Base-by-base conservation (phyloP, 2,329 filamentous ascomycete genomes). In the Metarhizium rileyi region DNA sequence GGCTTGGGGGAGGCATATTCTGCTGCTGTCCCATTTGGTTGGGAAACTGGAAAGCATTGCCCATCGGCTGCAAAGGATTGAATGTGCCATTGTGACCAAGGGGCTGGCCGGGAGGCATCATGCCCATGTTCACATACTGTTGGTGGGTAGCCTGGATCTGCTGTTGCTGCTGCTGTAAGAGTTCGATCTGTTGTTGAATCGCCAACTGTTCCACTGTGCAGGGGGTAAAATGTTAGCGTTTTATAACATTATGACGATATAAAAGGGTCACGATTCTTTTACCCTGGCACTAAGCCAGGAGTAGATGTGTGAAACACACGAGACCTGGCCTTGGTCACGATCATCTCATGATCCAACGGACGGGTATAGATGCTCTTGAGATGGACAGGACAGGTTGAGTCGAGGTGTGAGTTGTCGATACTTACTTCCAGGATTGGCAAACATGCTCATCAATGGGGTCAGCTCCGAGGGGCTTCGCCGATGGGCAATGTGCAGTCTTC, bases 41-140 rank as follows among this genome's bases (percentile, higher is more conserved):
- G 49, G 88, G 87, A 65, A 96, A 96, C 65, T 96, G 91, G 70
- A 95, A 97, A 59, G 84, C 83, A 66, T 86, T 88, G 59, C 82
- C 75, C 77, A 95, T 86, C 67, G 81, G 80, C 71, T 91, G 90
- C 68, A 90, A 74, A 63, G 84, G 84, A 72, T 84, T 86, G 75
- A 87, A 93, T 54, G 75, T 75, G 61, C 77, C 78, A 57, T 81
- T 83, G 54, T 82, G 80, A 58, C 81, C 82, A 52, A 96, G 75
- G 56, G 67, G 59, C 71, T 96, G 91, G 62, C 87, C 86, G 48
- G 87, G 85, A 59, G 86, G 85, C 61, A 97, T 84, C 79, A 97
- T 90, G 67, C 89, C 89, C 87, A 96, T 90, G 69, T 93, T 95
- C 62, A 95, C 86, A 75, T 95, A 96, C 72, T 97, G 91, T 71